A percentile compares a stretch with the other conserved stretches of the same genome.
Conservation (phyloP, 495 filamentous ascomycete genomes). For the Penicillium cosmopolitanum region DNA sequence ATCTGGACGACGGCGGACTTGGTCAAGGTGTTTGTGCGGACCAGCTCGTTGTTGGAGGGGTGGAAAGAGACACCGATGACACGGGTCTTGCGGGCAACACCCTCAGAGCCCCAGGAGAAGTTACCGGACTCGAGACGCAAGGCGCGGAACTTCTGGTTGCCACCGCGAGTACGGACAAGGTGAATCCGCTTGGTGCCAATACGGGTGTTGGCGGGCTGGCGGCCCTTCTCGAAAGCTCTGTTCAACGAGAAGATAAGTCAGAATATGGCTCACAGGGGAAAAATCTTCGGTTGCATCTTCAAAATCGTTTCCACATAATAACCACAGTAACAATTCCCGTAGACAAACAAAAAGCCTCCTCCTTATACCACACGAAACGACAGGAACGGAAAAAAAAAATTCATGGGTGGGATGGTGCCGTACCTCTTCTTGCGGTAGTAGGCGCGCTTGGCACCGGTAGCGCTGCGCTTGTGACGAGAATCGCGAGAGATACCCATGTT, state of each 20-base stretch:
- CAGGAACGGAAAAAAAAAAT: constrained; percentile 15
- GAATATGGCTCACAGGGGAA: constrained; percentile 12
- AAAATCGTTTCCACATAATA: not conserved
- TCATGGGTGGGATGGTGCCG: constrained; percentile 32
- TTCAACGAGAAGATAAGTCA: constrained; percentile 25
- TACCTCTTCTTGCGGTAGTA: constrained; percentile 89
- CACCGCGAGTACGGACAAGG: constrained; percentile 96
- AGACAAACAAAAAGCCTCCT: not conserved
- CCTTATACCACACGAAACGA: constrained; percentile 1
- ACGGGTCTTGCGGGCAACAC: constrained; percentile 95
- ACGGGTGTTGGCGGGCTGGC: constrained; percentile 98
- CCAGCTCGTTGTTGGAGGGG: constrained; percentile 99
- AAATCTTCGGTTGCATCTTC: constrained; percentile 7
- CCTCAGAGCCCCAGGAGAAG: constrained; percentile 99
- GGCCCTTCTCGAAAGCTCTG: constrained; percentile 99
- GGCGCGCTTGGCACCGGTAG: constrained; percentile 94
- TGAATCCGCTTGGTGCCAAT: constrained; percentile 99
- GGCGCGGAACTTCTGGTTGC: constrained; percentile 98
- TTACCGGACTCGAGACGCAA: constrained; percentile 99
- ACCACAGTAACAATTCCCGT: not conserved
- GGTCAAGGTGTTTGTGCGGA: constrained; percentile 99
- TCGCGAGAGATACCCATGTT: constrained; percentile 99
- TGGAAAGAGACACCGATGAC: constrained; percentile 98
- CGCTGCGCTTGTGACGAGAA: constrained; percentile 98
- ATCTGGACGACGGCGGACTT: constrained; percentile 97